A percentile compares a stretch with the other conserved stretches of the same genome.
phyloP scores from a whole-genome alignment of 1,139 yeast species.

The Suhomyces choctaworum region DNA sequence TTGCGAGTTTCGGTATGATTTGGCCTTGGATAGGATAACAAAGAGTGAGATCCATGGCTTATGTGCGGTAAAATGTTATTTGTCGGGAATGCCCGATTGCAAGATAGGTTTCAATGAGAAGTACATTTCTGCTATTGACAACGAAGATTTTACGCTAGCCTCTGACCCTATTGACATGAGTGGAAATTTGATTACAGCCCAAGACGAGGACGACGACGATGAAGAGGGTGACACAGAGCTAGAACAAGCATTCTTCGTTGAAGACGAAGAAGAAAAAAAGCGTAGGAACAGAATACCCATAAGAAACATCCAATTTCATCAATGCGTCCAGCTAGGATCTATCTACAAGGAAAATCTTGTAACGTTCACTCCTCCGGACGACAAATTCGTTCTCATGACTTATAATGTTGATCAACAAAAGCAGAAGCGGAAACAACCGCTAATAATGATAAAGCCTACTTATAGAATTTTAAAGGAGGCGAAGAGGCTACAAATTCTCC shows the following conservation, averaged over 20 bases:
- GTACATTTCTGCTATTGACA: constrained; percentile 16
- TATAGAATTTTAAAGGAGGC: constrained; percentile 26
- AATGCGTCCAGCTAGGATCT: constrained; percentile 43
- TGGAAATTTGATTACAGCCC: constrained; percentile 22
- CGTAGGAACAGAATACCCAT: constrained; percentile 31
- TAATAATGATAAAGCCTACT: constrained; percentile 39
- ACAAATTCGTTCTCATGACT: constrained; percentile 41
- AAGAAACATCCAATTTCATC: constrained; percentile 48
- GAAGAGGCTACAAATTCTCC: constrained; percentile 38
- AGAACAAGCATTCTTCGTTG: constrained; percentile 11
- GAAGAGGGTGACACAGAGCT: constrained; percentile 17
- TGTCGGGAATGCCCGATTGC: constrained; percentile 51
- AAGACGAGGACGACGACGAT: constrained; percentile 20
- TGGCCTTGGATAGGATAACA: constrained; percentile 29
- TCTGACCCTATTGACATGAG: constrained; percentile 5
- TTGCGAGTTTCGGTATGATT: constrained; percentile 42
- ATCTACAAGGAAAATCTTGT: constrained; percentile 41
- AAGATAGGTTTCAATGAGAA: constrained; percentile 45
- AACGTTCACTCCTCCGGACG: constrained; percentile 50
- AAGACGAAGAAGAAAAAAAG: constrained; percentile 15
- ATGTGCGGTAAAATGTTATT: constrained; percentile 41
- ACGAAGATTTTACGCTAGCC: constrained; percentile 14
- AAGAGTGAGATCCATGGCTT: constrained; percentile 40
- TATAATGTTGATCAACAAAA: constrained; percentile 45
- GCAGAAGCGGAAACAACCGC: constrained; percentile 36